phyloP scores from a whole-genome alignment of 2,329 filamentous ascomycete genomes.

The Leptographium galeiforme region DNA sequence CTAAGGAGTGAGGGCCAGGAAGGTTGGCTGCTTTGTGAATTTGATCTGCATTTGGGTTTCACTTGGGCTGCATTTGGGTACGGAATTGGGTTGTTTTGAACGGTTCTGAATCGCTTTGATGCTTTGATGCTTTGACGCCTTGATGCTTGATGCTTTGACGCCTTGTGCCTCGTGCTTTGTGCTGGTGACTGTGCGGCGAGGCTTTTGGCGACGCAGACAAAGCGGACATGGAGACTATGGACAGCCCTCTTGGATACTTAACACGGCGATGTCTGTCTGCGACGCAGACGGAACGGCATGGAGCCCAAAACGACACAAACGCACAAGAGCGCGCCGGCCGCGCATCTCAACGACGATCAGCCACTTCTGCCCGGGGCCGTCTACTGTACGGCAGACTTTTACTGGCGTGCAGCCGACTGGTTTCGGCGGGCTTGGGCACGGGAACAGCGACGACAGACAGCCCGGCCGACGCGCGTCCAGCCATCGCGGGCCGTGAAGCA shows the following conservation, averaged over 20 bases:
- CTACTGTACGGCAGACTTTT: slow-evolving; percentile 4
- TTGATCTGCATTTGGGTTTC: neutral
- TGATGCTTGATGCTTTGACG: too few species aligned
- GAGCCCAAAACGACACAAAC: neutral
- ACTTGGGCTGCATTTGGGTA: too few species aligned
- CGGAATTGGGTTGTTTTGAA: too few species aligned
- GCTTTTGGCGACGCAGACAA: too few species aligned
- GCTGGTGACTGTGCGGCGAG: too few species aligned
- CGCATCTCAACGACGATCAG: neutral
- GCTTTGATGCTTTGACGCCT: too few species aligned
- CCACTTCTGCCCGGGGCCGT: neutral
- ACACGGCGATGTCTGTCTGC: too few species aligned
- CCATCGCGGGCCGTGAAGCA: neutral
- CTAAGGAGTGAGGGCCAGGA: neutral
- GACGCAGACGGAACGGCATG: too few species aligned
- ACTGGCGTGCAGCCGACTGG: neutral
- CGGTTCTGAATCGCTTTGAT: too few species aligned
- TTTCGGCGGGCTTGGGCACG: neutral
- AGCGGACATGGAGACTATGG: too few species aligned
- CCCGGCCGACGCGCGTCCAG: slow-evolving; percentile 1
- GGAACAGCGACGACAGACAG: neutral
- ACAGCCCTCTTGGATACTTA: too few species aligned
- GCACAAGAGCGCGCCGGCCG: neutral
- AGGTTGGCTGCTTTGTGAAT: neutral
- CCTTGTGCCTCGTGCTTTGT: too few species aligned